Evolutionary conservation across 2,329 filamentous ascomycete species (phyloP), one percentile per base, ranked within the genome.

Genomic region (Plectosphaerella plurivora): DNA sequence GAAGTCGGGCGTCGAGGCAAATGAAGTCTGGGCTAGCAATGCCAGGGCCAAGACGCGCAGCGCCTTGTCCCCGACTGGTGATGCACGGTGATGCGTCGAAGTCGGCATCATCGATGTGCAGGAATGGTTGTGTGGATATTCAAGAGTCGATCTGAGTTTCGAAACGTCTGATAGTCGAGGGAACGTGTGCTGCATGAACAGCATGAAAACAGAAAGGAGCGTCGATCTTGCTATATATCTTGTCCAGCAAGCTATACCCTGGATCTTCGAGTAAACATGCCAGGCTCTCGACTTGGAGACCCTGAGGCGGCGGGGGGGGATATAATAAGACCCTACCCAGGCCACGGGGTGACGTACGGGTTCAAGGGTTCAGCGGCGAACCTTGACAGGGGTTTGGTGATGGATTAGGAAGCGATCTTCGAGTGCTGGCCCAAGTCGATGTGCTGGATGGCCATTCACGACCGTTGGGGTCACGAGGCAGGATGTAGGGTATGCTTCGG

Each of bases 1-100:
- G 20, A 56, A 55, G 9, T 53, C 55, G 20, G 51, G 49, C 6
- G 47, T 51, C 15, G 45, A 42, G 45, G 39, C 20, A 16, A 25
- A 9, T 2, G 28, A 25, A 15, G 20, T 15, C 15, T 49, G 36
- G 14, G 36, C 18, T 3, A 11, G 6, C 15, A 49, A 22, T 14
- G 36, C 47, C 14, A 49, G 20, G 14, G 20, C 24, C 18, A 37
- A n/a, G 36, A 41, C 12, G 36, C 22, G 16, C 24, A 28, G 18
- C 20, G 36, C n/a, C 8, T 41, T 24, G 20, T 18, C 5, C 14
- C 20, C 28, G 28, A 33, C 28, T 33, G 28, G 28, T 33, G 28
- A 10, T 33, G 28, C 28, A 33, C 28, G 28, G 28, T 8, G 28
- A 33, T 33, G 28, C 28, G 28, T 33, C 8, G 28, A 33, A 33